Conservation (phyloP, 2,329 filamentous ascomycete species). For the Aureobasidium sp. region DNA sequence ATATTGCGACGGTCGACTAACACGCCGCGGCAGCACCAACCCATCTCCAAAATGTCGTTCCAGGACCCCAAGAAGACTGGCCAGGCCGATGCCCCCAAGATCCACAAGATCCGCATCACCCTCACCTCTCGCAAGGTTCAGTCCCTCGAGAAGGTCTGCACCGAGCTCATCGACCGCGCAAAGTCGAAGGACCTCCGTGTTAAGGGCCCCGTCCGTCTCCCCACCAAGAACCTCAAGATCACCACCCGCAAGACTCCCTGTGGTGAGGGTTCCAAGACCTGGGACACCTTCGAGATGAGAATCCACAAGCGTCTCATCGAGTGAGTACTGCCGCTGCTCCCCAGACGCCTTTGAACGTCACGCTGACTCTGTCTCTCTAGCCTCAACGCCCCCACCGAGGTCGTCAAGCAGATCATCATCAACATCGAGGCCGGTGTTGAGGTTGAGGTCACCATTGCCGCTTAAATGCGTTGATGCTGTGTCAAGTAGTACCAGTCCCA, state of each 20-base stretch:
- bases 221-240: slow-evolving; percentile 94
- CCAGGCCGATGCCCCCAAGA: slow-evolving; percentile 84
- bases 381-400: slow-evolving; percentile 94
- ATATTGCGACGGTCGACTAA: slow-evolving; percentile 11
- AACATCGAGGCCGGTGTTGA: slow-evolving; percentile 92
- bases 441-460: slow-evolving; percentile 87
- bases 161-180: slow-evolving; percentile 95
- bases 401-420: slow-evolving; percentile 94
- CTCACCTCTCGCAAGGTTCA: slow-evolving; percentile 90
- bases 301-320: slow-evolving; percentile 97
- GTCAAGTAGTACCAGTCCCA: not conserved
- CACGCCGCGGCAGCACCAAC: slow-evolving; percentile 22
- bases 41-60: slow-evolving; percentile 68
- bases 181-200: slow-evolving; percentile 97
- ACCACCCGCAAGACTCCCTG: slow-evolving; percentile 98
- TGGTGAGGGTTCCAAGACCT: slow-evolving; percentile 99
- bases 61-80: slow-evolving; percentile 86
- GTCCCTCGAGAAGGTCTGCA: slow-evolving; percentile 95
- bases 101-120: slow-evolving; percentile 98
- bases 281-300: slow-evolving; percentile 98
- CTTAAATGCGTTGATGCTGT: slow-evolving; percentile 41
- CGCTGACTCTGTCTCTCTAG: slow-evolving; percentile 31
- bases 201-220: slow-evolving; percentile 96
- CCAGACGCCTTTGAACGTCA: not conserved
- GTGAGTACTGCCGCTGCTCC: slow-evolving; percentile 40